Base-by-base conservation (phyloP, 257 asterid genomes). In the Voacanga thouarsii region DNA sequence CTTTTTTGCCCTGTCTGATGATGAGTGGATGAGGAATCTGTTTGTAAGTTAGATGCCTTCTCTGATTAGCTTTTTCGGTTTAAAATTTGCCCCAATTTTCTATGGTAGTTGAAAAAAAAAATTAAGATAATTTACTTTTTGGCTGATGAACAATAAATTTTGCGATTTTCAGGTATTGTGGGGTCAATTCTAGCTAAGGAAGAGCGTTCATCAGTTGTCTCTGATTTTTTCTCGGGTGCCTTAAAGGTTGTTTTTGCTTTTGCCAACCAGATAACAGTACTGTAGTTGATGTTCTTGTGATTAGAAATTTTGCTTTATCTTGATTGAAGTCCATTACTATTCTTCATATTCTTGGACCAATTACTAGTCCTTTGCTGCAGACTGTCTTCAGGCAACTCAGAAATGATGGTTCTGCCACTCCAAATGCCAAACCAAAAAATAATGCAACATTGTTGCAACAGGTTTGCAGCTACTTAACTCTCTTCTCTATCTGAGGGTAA, bases 131-230 rank as follows among this genome's bases (percentile, higher is more conserved):
- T 75, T 51, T 56, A 2, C 5, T 57, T 23, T 57, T 23, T 39
- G 61, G 61, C 80, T 81, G 12, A 80, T 49, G 49, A 74, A 70
- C 44, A 45, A 43, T 26, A 4, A 45, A 23, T 56, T 59, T 85
- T 72, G 49, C 24, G 43, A 61, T 49, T 68, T 76, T 45, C 89
- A 96, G 99, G 98, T 80, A 82, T 93, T 73, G 89, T 90, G 79
- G 97, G 97, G 69, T 89, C 99, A 1, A 85, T 89, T 83, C 89
- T 93, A 82, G 93, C 92, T 68, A 91, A 89, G 80, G 97, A 93
- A 81, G 98, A 94, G 47, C 86, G 91, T 43, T 2, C 86, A 65
- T 78, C 95, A 50, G 75, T 30, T 69, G 85, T 89, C 28, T 82
- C 96, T 60, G 96, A 90, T 80, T 78, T 90, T 65, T 67, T 89